phyloP scores from a whole-genome alignment of 495 filamentous ascomycete genomes.

The Geoglossum glabrum region DNA sequence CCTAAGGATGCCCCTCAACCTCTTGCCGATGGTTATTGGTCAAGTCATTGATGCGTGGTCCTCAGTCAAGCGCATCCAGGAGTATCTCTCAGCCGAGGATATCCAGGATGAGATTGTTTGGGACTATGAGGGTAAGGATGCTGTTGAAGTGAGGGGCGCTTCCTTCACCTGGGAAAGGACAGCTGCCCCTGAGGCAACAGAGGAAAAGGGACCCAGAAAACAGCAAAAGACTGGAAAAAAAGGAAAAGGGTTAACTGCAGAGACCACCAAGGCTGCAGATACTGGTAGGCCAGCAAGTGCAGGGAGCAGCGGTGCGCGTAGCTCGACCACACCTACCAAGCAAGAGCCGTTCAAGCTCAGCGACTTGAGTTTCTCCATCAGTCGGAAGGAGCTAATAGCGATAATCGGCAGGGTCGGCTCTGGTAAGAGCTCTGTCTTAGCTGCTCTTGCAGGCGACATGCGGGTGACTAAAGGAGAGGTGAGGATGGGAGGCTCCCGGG shows the following conservation, averaged over 20 bases:
- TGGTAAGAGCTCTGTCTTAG: slow-evolving; percentile 80
- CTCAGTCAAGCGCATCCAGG: slow-evolving; percentile 64
- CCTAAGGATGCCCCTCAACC: slow-evolving; percentile 69
- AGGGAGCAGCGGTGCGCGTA: slow-evolving; percentile 20
- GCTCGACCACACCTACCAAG: slow-evolving; percentile 31
- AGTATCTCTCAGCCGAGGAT: slow-evolving; percentile 74
- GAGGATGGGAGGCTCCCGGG: slow-evolving; percentile 51
- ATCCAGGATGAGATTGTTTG: slow-evolving; percentile 49
- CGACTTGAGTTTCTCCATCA: slow-evolving; percentile 51
- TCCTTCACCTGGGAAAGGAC: slow-evolving; percentile 88
- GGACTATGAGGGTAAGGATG: slow-evolving; percentile 39
- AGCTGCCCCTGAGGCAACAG: slow-evolving; percentile 27
- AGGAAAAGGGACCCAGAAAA: slow-evolving; percentile 23
- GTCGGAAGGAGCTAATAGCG: slow-evolving; percentile 67
- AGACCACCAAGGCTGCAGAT: slow-evolving; percentile 13
- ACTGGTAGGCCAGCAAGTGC: slow-evolving; percentile 13
- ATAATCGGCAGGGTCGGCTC: slow-evolving; percentile 84
- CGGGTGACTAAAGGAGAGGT: slow-evolving; percentile 54
- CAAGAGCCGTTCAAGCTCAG: slow-evolving; percentile 68
- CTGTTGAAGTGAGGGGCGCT: slow-evolving; percentile 50
- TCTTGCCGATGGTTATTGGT: slow-evolving; percentile 73
- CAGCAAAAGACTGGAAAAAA: slow-evolving; percentile 16
- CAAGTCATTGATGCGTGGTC: slow-evolving; percentile 78
- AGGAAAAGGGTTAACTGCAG: slow-evolving; percentile 15
- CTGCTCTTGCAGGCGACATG: slow-evolving; percentile 89